phyloP scores from a whole-genome alignment of 371 early-diverging fungal genomes.

The Rhizopus sp. region DNA sequence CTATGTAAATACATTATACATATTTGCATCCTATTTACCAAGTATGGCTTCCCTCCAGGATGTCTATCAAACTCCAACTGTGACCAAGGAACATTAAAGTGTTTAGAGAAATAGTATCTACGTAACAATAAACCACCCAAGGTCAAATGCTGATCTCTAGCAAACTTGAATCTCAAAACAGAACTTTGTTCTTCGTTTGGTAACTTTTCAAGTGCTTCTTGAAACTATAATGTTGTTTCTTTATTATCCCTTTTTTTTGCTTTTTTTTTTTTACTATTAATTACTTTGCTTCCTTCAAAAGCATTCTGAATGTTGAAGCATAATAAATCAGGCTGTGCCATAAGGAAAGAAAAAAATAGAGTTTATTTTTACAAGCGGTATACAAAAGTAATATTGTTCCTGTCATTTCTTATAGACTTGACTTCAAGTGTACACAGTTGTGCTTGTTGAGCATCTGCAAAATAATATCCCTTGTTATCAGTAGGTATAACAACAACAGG shows the following conservation, averaged over 20 bases:
- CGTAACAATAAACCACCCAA: conserved; percentile 36
- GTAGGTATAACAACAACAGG: conserved; percentile 28
- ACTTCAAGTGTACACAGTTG: conserved; percentile 7
- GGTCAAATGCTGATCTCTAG: conserved; percentile 34
- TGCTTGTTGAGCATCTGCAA: conserved; percentile 9
- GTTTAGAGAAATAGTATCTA: conserved; percentile 32
- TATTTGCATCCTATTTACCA: conserved; percentile 20
- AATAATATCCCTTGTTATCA: conserved; percentile 27
- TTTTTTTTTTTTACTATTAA: not conserved
- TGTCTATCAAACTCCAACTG: conserved; percentile 23
- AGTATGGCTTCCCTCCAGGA: conserved; percentile 26
- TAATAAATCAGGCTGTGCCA: conserved; percentile 20
- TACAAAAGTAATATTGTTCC: not conserved
- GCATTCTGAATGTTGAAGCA: conserved; percentile 19
- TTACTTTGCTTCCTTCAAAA: conserved; percentile 27
- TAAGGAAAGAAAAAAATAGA: conserved; percentile 2
- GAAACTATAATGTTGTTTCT: conserved; percentile 23
- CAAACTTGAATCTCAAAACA: conserved; percentile 36
- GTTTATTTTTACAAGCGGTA: conserved; percentile 1
- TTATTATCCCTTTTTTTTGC: not conserved
- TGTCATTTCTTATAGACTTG: not conserved
- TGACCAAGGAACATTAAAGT: conserved; percentile 25
- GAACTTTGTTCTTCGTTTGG: conserved; percentile 26
- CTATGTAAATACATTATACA: not conserved
- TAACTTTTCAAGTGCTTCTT: conserved; percentile 30